Evolutionary conservation across 2,329 filamentous ascomycete genomes (phyloP).

Genomic region (Cercospora berteroae): DNA sequence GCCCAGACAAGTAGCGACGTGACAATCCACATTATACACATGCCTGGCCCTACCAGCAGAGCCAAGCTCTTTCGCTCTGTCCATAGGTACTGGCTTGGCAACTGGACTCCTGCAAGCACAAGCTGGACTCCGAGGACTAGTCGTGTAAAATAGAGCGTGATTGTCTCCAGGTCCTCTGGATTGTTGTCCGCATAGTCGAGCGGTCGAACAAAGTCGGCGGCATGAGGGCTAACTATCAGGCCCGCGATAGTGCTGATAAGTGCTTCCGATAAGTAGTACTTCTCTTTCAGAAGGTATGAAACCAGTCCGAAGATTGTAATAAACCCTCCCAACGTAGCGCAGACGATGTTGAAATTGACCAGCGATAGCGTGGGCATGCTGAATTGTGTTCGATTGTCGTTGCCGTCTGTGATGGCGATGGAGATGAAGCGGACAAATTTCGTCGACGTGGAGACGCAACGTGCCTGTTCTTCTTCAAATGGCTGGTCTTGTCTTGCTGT

Average conservation of each 20-base stretch:
- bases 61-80: constrained; percentile 74
- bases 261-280: constrained; percentile 86
- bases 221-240: constrained; percentile 73
- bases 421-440: background rate
- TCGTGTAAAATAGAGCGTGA: constrained; percentile 81
- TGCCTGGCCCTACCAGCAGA: constrained; percentile 76
- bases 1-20: constrained; percentile 79
- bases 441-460: background rate
- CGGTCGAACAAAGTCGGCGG: constrained; percentile 69
- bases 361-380: constrained; percentile 55
- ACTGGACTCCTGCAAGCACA: constrained; percentile 81
- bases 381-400: background rate
- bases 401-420: background rate
- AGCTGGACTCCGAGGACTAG: constrained; percentile 88
- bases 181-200: constrained; percentile 67
- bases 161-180: constrained; percentile 60
- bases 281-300: constrained; percentile 85
- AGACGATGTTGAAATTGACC: constrained; percentile 78
- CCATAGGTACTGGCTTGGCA: constrained; percentile 77
- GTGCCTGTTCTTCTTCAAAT: background rate
- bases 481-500: background rate
- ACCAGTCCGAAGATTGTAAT: constrained; percentile 87
- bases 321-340: constrained; percentile 79
- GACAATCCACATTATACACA: constrained; percentile 81
- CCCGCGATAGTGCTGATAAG: constrained; percentile 83